Evolutionary conservation across 1,284 basidiomycete species (phyloP), one percentile per base, ranked within the genome.

Genomic region (Anthracocystis setariae): DNA sequence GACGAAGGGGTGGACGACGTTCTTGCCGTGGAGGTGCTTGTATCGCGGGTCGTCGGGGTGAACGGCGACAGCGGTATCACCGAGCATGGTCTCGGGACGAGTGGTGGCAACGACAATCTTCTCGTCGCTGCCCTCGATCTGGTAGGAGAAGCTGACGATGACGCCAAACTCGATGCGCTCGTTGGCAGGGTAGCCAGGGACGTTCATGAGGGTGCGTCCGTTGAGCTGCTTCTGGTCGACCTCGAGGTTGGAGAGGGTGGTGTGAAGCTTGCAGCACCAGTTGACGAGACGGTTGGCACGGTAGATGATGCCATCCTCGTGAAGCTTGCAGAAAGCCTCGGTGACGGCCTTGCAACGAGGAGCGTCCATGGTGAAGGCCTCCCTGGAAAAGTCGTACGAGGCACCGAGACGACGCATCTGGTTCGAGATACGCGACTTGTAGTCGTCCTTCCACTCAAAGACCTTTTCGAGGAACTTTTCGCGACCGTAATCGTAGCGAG

Each of bases 121-220:
- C 83, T 98, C 95, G 63, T 96, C 94, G 51, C 46, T 92, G 51
- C 87, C 88, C 78, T 95, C 92, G 61, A 98, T 90, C 18, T 88
- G 89, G 85, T 98, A 99, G 1, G 92, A 92, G 84, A 98, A 98
- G 35, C 91, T 93, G 3, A 93, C 93, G 78, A 99, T 91, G 47
- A 93, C 93, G 82, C 96, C 96, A 80, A 98, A 98, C 83, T 98
- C 95, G 82, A 98, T 94, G 79, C 90, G 91, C 83, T 98, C 95
- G 82, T 95, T 97, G 27, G 85, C 77, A 73, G 94, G 92, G 82
- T 99, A 99, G 2, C 95, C 96, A 10, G 95, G 94, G 5, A 99
- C 93, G 74, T 88, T 91, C 67, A 98, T 85, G 46, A 96, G 82
- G 0, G 93, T 97, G 58, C 91, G 89, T 0, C 95, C 95, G 9